Evolutionary conservation across 352 stramenopile species (phyloP), one percentile per base, ranked within the genome.

Genomic region (Thalassiosira mediterranea): DNA sequence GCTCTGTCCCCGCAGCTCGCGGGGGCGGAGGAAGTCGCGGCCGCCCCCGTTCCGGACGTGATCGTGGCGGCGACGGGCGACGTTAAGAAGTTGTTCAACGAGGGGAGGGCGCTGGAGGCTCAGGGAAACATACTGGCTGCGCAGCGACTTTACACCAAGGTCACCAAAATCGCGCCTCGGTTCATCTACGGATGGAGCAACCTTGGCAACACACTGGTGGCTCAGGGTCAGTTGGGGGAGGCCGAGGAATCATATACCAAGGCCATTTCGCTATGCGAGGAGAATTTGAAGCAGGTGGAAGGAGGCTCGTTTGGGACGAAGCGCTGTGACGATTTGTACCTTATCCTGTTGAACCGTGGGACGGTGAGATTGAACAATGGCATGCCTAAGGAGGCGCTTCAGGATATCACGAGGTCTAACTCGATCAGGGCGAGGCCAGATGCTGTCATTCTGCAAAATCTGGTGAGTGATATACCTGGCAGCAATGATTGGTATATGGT

Each of bases 161-260:
- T 91, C 21, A 90, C 82, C 4, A 86, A 91, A 65, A 86, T 91
- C 26, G 74, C 76, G 25, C 86, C 86, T n/a, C 49, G 72, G 32
- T 92, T 90, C 66, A 82, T 92, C 52, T 92, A 92, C 62, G 87
- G 82, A 11, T 92, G 84, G 84, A 81, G 62, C 40, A 88, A 86
- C 48, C 63, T 92, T 17, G 84, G 79, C 4, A 92, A 92, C 40
- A 91, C 87, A n/a, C 42, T 83, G 11, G 83, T 88, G 8, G 84
- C 84, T 4, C 71, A 90, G 29, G 84, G 84, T 19, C 54, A 86
- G 58, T 59, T 92, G 3, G 29, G 42, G 7, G 17, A 65, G 15
- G 87, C 87, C 0, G 82, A 91, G 15, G 48, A 79, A 25, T 74
- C 77, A 2, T 92, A 92, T 66, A 84, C 66, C n/a, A 85, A 61